These are phyloP conservation scores for Eruca vesicaria DNA, from an alignment of 441 rosid genomes.

Conservation along the genomic window DNA sequence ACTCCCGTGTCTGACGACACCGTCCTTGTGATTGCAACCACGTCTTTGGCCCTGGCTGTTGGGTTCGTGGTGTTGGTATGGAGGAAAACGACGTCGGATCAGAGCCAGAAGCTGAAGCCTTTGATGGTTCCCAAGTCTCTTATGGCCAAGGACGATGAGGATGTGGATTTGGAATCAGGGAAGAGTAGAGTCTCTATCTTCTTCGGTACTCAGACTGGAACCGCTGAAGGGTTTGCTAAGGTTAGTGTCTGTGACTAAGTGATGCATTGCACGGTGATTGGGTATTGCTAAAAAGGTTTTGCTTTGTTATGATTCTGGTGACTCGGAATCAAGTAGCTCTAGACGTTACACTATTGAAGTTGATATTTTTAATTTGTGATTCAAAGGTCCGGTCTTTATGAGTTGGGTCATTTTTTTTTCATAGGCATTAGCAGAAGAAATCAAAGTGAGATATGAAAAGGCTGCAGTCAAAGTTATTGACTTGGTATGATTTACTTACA, in stretches of 20 bases:
- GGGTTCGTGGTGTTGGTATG: neutral
- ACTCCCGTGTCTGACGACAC: conserved; percentile 44
- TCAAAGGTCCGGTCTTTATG: neutral
- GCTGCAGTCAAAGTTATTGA: conserved; percentile 84
- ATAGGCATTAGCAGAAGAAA: conserved; percentile 88
- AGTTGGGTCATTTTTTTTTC: neutral
- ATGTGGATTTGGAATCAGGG: conserved; percentile 39
- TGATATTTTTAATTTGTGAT: neutral
- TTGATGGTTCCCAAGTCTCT: conserved; percentile 52
- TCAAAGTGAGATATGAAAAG: conserved; percentile 83
- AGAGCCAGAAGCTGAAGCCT: conserved; percentile 44
- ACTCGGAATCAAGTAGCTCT: conserved; percentile 17
- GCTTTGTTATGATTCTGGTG: neutral
- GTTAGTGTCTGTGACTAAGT: conserved; percentile 4
- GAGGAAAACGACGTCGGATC: conserved; percentile 60
- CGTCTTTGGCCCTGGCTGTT: conserved; percentile 43
- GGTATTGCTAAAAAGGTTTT: no score
- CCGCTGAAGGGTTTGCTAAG: conserved; percentile 93
- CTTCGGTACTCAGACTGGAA: conserved; percentile 90
- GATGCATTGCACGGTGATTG: neutral
- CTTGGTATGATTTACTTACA: conserved; percentile 49
- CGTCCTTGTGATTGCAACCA: conserved; percentile 47
- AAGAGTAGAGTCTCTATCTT: conserved; percentile 68
- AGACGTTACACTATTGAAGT: neutral
- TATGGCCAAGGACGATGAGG: conserved; percentile 43